Conservation (phyloP, 176 grass and related monocot genomes). For the Hyparrhenia diplandra region DNA sequence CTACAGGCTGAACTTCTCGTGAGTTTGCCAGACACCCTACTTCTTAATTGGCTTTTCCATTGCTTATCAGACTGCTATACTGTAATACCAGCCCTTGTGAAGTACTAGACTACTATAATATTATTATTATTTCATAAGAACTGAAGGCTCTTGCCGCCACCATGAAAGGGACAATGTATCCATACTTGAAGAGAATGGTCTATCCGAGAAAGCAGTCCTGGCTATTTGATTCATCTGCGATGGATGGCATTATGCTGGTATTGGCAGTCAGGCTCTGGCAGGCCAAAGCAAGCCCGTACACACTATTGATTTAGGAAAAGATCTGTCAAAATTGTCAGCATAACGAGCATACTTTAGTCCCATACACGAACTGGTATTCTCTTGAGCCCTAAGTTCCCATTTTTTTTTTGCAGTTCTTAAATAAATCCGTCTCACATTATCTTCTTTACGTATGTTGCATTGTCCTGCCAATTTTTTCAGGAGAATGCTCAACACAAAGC, state of each 20-base stretch:
- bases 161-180: slow-evolving; percentile 1
- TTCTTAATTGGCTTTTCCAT: slow-evolving; percentile 89
- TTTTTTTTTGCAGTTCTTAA: background rate
- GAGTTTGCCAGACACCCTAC: slow-evolving; percentile 63
- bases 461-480: background rate
- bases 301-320: slow-evolving; percentile 7
- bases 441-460: background rate
- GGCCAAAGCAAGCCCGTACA: background rate
- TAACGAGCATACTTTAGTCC: background rate
- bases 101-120: slow-evolving; percentile 47
- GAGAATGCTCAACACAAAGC: background rate
- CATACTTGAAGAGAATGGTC: slow-evolving; percentile 9
- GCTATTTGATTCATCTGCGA: background rate
- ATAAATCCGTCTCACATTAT: background rate
- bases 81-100: slow-evolving; percentile 78
- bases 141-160: background rate
- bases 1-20: slow-evolving; percentile 76
- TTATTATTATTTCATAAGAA: background rate
- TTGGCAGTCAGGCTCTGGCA: slow-evolving; percentile 11
- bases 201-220: slow-evolving; percentile 4
- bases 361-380: slow-evolving; percentile 25
- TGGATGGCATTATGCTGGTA: background rate
- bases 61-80: slow-evolving; percentile 88
- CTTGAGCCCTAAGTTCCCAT: background rate
- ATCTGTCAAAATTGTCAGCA: background rate